Evolutionary conservation across 2,329 filamentous ascomycete genomes (phyloP).

Genomic region (Biscogniauxia sp.): DNA sequence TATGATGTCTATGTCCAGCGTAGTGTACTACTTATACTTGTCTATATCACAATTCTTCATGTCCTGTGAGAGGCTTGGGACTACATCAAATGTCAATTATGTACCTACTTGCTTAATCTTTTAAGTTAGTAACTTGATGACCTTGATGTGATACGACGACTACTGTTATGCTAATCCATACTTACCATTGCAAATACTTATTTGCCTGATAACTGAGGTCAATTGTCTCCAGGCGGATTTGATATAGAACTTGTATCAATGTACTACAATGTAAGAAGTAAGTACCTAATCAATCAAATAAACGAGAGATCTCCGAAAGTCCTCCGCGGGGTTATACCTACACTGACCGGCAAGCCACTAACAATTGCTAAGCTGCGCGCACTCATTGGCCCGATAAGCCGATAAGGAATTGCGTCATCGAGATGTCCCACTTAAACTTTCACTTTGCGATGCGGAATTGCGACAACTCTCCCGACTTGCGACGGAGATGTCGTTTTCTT

Average conservation of each 20-base stretch:
- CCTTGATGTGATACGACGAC: too few species aligned
- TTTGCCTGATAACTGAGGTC: too few species aligned
- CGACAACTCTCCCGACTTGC: not conserved
- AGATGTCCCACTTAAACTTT: slow-evolving; percentile 11
- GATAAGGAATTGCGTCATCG: slow-evolving; percentile 20
- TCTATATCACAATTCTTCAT: not conserved
- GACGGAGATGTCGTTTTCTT: too few species aligned
- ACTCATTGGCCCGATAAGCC: slow-evolving; percentile 18
- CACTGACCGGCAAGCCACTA: not conserved
- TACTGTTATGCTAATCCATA: too few species aligned
- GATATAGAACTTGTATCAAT: too few species aligned
- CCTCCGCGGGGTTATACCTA: slow-evolving; percentile 14
- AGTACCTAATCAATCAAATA: too few species aligned
- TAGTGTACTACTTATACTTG: not conserved
- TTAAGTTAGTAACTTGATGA: too few species aligned
- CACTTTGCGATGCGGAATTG: not conserved
- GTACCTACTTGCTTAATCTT: too few species aligned
- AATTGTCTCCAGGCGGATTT: too few species aligned
- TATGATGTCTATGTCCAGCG: not conserved
- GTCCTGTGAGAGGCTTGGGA: not conserved
- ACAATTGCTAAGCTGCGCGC: not conserved
- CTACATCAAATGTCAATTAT: too few species aligned
- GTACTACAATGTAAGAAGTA: too few species aligned
- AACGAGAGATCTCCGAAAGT: slow-evolving; percentile 16
- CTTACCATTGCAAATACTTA: too few species aligned